phyloP scores from a whole-genome alignment of 2,329 filamentous ascomycete genomes.

The Trichoderma koningiopsis region DNA sequence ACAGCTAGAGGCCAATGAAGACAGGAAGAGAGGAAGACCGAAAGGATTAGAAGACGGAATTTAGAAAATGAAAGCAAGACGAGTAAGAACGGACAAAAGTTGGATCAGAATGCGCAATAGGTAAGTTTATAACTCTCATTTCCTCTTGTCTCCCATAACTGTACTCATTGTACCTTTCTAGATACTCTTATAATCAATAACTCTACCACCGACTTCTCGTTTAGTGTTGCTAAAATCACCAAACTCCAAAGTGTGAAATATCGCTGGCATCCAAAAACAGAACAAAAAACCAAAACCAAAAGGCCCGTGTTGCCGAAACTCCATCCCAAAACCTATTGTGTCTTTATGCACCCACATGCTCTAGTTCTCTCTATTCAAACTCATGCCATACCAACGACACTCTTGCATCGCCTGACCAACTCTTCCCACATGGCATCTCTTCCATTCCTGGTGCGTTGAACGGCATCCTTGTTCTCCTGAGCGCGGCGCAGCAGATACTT shows the following conservation, averaged over 20 bases:
- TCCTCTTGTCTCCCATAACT: background rate
- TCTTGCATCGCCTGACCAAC: constrained; percentile 57
- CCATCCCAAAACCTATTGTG: background rate
- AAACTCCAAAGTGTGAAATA: constrained; percentile 14
- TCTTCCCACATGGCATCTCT: constrained; percentile 66
- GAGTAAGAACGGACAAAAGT: background rate
- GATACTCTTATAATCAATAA: background rate
- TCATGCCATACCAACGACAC: constrained; percentile 42
- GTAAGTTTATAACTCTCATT: background rate
- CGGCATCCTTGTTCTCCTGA: constrained; percentile 73
- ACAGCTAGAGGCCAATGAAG: background rate
- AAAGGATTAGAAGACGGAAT: background rate
- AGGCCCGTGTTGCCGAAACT: background rate
- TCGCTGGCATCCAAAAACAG: constrained; percentile 1
- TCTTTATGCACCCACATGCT: background rate
- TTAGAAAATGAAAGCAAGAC: too few species aligned
- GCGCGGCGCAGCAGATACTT: constrained; percentile 69
- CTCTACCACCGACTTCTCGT: constrained; percentile 2
- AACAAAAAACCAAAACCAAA: background rate
- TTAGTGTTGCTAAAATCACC: background rate
- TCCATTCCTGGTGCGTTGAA: constrained; percentile 62
- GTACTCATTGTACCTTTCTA: background rate
- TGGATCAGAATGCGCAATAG: background rate
- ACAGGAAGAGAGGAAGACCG: background rate
- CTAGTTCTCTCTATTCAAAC: background rate